Percentiles rank a stretch among this genome's conserved stretches.
These are phyloP conservation scores for Globisporangium canariense DNA, from an alignment of 352 stramenopile species.

Conservation along the genomic window DNA sequence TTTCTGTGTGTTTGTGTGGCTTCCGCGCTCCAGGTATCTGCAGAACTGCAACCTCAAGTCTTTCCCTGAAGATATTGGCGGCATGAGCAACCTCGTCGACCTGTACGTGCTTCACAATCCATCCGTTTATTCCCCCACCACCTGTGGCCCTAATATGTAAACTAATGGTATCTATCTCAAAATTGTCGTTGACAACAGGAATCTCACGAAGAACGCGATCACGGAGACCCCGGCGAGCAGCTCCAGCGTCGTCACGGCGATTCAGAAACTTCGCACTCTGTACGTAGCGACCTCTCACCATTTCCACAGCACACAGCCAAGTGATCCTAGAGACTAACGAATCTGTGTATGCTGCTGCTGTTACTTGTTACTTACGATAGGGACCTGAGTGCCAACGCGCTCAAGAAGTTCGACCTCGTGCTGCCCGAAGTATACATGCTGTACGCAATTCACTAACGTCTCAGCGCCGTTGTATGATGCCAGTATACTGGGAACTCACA, in stretches of 20 bases:
- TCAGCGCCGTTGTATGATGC: not conserved
- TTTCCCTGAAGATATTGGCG: slow-evolving; percentile 42
- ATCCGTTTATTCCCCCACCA: not conserved
- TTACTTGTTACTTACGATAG: slow-evolving; percentile 16
- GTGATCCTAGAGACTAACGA: not conserved
- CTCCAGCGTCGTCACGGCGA: slow-evolving; percentile 28
- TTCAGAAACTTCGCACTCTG: slow-evolving; percentile 46
- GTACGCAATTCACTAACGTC: slow-evolving; percentile 13
- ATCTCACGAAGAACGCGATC: slow-evolving; percentile 60
- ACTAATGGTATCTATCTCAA: not conserved
- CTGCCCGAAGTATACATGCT: slow-evolving; percentile 39
- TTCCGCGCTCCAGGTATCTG: slow-evolving; percentile 35
- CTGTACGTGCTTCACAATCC: slow-evolving; percentile 31
- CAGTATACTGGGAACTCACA: no score
- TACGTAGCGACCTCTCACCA: slow-evolving; percentile 16
- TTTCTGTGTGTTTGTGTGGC: not conserved
- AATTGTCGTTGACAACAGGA: slow-evolving; percentile 22
- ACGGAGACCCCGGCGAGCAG: slow-evolving; percentile 29
- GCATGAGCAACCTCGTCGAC: slow-evolving; percentile 46
- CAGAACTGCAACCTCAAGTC: slow-evolving; percentile 66
- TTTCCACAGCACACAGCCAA: no score
- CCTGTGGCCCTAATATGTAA: no score
- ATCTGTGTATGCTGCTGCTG: not conserved
- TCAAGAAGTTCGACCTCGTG: slow-evolving; percentile 37
- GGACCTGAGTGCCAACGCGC: slow-evolving; percentile 43